Conservation (phyloP, 2,329 filamentous ascomycete species). For the Remersonia thermophila region DNA sequence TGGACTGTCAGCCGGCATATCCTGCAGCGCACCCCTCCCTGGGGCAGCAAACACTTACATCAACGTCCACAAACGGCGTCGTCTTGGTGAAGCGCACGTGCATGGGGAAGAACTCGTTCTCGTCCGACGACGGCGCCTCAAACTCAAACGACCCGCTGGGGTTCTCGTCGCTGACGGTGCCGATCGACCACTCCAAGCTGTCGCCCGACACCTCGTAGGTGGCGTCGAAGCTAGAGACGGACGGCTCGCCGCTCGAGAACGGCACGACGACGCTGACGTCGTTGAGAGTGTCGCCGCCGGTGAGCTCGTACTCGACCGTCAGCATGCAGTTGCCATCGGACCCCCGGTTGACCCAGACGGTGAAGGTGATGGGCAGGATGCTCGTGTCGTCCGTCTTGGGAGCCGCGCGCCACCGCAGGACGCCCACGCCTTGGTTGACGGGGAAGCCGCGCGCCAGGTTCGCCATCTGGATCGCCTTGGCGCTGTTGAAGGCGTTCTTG, state of each 20-base stretch:
- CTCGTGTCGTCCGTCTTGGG: constrained; percentile 69
- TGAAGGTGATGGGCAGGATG: constrained; percentile 86
- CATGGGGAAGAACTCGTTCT: constrained; percentile 98
- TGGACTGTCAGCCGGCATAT: constrained; percentile 17
- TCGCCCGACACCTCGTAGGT: constrained; percentile 90
- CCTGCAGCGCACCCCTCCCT: not conserved
- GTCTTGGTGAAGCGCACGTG: constrained; percentile 77
- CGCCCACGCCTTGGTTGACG: constrained; percentile 83
- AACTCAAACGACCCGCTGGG: constrained; percentile 86
- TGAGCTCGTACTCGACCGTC: constrained; percentile 92
- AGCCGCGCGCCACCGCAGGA: constrained; percentile 82
- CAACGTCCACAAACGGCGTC: constrained; percentile 79
- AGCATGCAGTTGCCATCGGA: constrained; percentile 70
- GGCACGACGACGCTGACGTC: constrained; percentile 85
- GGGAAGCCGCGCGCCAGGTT: constrained; percentile 84
- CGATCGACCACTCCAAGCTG: constrained; percentile 86
- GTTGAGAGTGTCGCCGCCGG: constrained; percentile 62
- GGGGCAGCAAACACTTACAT: constrained; percentile 66
- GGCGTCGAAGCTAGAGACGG: constrained; percentile 85
- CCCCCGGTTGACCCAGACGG: constrained; percentile 92
- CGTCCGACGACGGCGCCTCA: constrained; percentile 74
- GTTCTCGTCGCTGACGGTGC: constrained; percentile 71
- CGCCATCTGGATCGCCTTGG: constrained; percentile 78
- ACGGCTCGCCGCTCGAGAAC: constrained; percentile 72
- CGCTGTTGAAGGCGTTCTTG: constrained; percentile 70